phyloP scores from a whole-genome alignment of 768 basidiomycete species.

The Pholiota molesta region DNA sequence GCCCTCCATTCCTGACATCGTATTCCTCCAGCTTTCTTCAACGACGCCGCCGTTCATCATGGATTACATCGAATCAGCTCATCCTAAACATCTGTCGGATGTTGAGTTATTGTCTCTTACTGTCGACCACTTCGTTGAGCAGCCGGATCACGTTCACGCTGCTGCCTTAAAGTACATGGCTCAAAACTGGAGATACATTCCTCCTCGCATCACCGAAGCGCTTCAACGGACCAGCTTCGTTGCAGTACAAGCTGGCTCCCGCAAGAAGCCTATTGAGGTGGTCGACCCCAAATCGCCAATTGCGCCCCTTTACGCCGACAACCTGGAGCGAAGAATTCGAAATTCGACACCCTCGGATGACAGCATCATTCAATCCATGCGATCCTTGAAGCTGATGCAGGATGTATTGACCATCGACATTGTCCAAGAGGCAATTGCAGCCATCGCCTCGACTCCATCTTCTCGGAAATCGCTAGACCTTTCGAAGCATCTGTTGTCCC shows the following conservation, averaged over 20 bases:
- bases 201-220: conserved; percentile 25
- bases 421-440: conserved; percentile 37
- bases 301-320: conserved; percentile 27
- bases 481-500: conserved; percentile 12
- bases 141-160: conserved; percentile 28
- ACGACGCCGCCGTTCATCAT: conserved; percentile 23
- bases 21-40: conserved; percentile 10
- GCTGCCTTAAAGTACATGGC: conserved; percentile 32
- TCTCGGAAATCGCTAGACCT: conserved; percentile 12
- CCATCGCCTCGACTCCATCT: conserved; percentile 27
- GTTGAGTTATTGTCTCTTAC: conserved; percentile 30
- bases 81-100: conserved; percentile 19
- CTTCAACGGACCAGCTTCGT: conserved; percentile 34
- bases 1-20: not conserved
- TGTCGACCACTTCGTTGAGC: conserved; percentile 30
- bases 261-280: conserved; percentile 25
- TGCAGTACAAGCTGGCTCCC: conserved; percentile 19
- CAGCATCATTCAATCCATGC: conserved; percentile 21
- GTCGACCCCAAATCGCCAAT: conserved; percentile 36
- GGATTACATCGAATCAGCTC: conserved; percentile 26
- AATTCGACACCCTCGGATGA: conserved; percentile 4
- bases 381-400: conserved; percentile 31
- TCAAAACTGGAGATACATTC: conserved; percentile 23
- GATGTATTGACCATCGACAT: conserved; percentile 31
- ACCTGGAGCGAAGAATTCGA: conserved; percentile 18